Base-by-base conservation (phyloP, 2,329 filamentous ascomycete species). In the Xylariaceae sp. region DNA sequence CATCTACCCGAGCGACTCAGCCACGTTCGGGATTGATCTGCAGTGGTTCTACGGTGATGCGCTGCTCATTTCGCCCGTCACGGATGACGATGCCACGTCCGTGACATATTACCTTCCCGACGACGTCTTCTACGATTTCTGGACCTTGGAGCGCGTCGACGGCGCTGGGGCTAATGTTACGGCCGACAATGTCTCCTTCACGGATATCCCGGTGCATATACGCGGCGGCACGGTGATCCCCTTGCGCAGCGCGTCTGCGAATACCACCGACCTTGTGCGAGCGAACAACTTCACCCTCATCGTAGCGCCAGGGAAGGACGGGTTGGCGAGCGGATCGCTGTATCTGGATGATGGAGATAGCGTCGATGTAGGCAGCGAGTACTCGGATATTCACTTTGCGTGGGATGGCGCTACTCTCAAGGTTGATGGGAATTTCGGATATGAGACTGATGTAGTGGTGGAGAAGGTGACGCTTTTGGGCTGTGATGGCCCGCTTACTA, bases 141-240 rank as follows among this genome's bases (percentile, higher is more conserved):
- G 59, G 60, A 63, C 63, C 2, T 36, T 59, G 16, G 49, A 58
- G 51, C 54, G 39, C 39, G 61, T 68, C 2, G 39, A 56, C 6
- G 66, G 64, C 15, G 37, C 41, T 2, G 64, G 64, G 29, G 54
- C 48, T 8, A 49, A 51, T 8, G 56, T 67, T n/a, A 64, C 58
- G 3, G 53, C 58, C 18, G 53, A 55, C 9, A 53, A 65, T 46
- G 57, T 67, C 32, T 53, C 67, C 2, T 59, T 59, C 52, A 59
- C 61, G 2, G 62, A 67, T 9, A 86, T 87, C 56, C 84, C 84
- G 1, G 73, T 87, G 7, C 82, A 86, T 64, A 78, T 86, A 62
- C 78, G 79, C 48, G 82, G 81, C 21, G 84, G 84, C 19, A 74
- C 67, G 51, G 80, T 87, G 55, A 63, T 87, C n/a, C 81, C 83